A percentile compares a stretch with the other conserved stretches of the same genome.
These are phyloP conservation scores for Nothopassalora personata DNA, from an alignment of 2,329 filamentous ascomycete genomes.

Conservation along the genomic window DNA sequence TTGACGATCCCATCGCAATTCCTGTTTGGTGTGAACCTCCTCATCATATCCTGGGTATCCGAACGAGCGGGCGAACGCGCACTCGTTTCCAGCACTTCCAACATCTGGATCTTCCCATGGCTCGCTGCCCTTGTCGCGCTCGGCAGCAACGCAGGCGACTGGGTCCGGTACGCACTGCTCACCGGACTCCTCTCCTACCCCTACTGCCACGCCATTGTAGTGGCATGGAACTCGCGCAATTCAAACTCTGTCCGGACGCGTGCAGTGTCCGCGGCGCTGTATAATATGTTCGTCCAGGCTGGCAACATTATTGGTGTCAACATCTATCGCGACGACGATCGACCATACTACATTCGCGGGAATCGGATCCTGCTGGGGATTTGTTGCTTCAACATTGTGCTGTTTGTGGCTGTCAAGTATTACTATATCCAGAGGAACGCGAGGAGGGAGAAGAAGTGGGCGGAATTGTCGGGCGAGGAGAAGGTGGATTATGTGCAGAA, in stretches of 20 bases:
- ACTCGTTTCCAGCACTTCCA: slow-evolving; percentile 39
- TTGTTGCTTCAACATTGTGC: slow-evolving; percentile 27
- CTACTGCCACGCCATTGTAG: slow-evolving; percentile 42
- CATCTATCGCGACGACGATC: slow-evolving; percentile 46
- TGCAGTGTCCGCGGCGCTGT: slow-evolving; percentile 40
- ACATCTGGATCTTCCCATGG: slow-evolving; percentile 56
- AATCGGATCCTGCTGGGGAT: slow-evolving; percentile 34
- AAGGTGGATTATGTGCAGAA: slow-evolving; percentile 32
- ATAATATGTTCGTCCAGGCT: slow-evolving; percentile 40
- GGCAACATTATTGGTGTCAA: slow-evolving; percentile 44
- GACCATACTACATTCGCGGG: slow-evolving; percentile 41
- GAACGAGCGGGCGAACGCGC: slow-evolving; percentile 50
- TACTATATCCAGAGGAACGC: slow-evolving; percentile 33
- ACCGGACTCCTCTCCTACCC: slow-evolving; percentile 40
- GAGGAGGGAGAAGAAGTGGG: slow-evolving; percentile 31
- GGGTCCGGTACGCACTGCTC: slow-evolving; percentile 36
- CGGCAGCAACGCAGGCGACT: slow-evolving; percentile 28
- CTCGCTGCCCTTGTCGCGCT: slow-evolving; percentile 45
- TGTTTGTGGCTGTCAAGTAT: slow-evolving; percentile 30
- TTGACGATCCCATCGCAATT: slow-evolving; percentile 50
- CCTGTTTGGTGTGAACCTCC: slow-evolving; percentile 31
- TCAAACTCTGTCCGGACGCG: slow-evolving; percentile 41
- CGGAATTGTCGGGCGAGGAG: slow-evolving; percentile 35
- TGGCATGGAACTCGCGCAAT: slow-evolving; percentile 40
- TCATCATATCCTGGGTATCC: slow-evolving; percentile 47